These are phyloP conservation scores for Alnus rubra DNA, from an alignment of 306 rosid genomes.

Conservation along the genomic window DNA sequence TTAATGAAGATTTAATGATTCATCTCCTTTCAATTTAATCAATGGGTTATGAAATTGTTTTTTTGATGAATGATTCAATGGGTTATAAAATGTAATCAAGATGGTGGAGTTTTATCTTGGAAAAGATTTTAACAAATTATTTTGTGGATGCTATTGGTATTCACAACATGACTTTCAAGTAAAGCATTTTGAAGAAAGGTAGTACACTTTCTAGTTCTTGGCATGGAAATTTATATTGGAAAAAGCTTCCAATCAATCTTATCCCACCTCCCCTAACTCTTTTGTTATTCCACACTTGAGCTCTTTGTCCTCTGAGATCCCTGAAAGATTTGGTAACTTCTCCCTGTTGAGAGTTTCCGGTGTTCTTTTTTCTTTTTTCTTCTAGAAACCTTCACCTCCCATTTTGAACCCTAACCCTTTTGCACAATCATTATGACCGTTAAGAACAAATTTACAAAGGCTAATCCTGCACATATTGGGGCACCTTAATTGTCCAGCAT, in stretches of 20 bases:
- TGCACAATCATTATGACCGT: not conserved
- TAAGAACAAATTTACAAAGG: not conserved
- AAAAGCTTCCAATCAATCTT: not conserved
- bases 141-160: not conserved
- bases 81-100: not conserved
- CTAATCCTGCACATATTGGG: not conserved
- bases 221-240: not conserved
- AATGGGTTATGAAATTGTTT: no score
- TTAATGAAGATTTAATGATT: no score
- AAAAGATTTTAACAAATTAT: conserved; percentile 20
- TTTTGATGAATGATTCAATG: not conserved
- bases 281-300: not conserved
- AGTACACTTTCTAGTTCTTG: not conserved
- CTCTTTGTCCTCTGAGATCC: not conserved
- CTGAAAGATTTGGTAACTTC: not conserved
- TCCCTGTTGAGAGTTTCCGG: not conserved
- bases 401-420: not conserved
- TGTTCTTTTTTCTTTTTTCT: not conserved
- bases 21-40: no score
- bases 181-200: conserved; percentile 2
- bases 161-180: not conserved
- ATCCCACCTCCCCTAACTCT: not conserved
- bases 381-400: not conserved
- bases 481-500: not conserved
- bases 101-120: conserved; percentile 15